Percentiles rank a stretch among this genome's conserved stretches.
phyloP scores from a whole-genome alignment of 2,329 filamentous ascomycete species.

The Dactylellina drechsleri region DNA sequence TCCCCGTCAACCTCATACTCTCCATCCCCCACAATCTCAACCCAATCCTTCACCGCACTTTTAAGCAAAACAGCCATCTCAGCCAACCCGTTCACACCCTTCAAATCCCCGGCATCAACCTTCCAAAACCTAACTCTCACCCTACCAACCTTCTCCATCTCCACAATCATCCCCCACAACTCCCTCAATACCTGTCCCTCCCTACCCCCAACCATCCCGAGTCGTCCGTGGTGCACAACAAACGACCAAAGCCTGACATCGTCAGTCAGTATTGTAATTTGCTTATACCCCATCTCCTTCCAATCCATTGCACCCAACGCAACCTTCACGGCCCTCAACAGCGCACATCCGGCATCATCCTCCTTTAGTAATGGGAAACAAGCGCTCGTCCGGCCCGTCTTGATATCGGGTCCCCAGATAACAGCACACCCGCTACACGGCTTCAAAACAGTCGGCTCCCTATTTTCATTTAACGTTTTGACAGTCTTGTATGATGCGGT shows the following conservation, averaged over 20 bases:
- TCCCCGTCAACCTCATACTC: not conserved
- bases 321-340: constrained; percentile 1
- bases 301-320: constrained; percentile 12
- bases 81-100: not conserved
- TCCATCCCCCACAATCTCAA: not conserved
- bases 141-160: constrained; percentile 1
- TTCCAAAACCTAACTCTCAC: constrained; percentile 16
- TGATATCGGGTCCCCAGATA: constrained; percentile 1
- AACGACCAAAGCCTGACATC: constrained; percentile 1
- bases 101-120: constrained; percentile 8
- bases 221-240: constrained; percentile 1
- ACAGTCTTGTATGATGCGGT: not conserved
- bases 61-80: constrained; percentile 1
- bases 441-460: not conserved
- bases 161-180: constrained; percentile 8
- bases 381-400: not conserved
- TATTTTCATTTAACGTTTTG: not conserved
- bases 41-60: not conserved
- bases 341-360: not conserved
- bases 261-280: not conserved
- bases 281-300: constrained; percentile 21
- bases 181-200: constrained; percentile 1
- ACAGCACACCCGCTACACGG: constrained; percentile 4
- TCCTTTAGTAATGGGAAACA: constrained; percentile 19
- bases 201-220: constrained; percentile 3